Conservation (phyloP, 768 basidiomycete genomes). For the Tremella fuciformis region DNA sequence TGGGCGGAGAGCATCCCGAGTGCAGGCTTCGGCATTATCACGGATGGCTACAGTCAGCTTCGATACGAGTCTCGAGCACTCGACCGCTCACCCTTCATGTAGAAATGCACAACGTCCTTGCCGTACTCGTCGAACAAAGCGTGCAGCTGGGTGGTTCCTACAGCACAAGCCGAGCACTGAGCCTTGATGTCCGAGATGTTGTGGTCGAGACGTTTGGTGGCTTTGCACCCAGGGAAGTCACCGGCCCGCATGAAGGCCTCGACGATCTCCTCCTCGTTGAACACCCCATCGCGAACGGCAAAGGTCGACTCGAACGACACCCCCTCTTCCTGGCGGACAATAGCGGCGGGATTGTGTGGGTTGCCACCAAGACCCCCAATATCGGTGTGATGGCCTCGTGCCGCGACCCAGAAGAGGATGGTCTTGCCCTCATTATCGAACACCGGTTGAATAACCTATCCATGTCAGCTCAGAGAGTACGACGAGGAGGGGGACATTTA, state of each 20-base stretch:
- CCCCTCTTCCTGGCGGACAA: constrained; percentile 86
- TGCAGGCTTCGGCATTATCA: constrained; percentile 78
- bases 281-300: constrained; percentile 74
- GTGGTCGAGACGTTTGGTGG: constrained; percentile 55
- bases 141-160: constrained; percentile 80
- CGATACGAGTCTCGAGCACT: no score
- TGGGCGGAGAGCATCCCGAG: constrained; percentile 65
- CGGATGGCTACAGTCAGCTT: constrained; percentile 58
- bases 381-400: constrained; percentile 59
- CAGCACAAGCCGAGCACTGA: constrained; percentile 59
- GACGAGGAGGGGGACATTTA: no score
- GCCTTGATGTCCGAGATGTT: constrained; percentile 59
- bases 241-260: constrained; percentile 61
- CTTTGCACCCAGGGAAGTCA: constrained; percentile 15
- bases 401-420: constrained; percentile 27
- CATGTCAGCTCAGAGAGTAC: no score
- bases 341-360: constrained; percentile 91
- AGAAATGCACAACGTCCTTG: constrained; percentile 79
- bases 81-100: constrained; percentile 77
- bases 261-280: constrained; percentile 68
- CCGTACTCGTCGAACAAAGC: constrained; percentile 83
- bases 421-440: constrained; percentile 20
- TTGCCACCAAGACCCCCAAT: constrained; percentile 77
- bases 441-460: constrained; percentile 29
- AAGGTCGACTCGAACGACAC: constrained; percentile 88